phyloP scores from a whole-genome alignment of 2,329 filamentous ascomycete genomes.

The Exophiala dermatitidis region DNA sequence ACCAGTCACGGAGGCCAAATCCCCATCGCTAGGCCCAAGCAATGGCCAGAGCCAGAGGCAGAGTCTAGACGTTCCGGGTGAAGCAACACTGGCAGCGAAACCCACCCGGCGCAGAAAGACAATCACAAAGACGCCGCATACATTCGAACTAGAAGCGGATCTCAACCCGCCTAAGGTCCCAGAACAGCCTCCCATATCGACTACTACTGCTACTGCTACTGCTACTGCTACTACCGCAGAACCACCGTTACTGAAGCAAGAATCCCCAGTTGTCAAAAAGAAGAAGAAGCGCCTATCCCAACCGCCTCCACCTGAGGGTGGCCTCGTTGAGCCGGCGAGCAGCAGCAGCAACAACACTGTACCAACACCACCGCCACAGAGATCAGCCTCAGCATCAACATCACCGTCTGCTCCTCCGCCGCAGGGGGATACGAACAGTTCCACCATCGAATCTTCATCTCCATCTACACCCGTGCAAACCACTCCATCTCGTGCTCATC shows the following conservation, averaged over 20 bases:
- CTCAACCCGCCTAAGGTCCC: slow-evolving; percentile 13
- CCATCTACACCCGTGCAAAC: background rate
- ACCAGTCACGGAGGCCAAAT: slow-evolving; percentile 3
- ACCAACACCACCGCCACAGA: background rate
- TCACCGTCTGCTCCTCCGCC: background rate
- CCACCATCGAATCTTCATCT: background rate
- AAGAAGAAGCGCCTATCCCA: slow-evolving; percentile 22
- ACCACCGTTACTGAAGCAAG: slow-evolving; percentile 2
- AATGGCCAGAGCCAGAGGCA: background rate
- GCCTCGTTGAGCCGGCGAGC: background rate
- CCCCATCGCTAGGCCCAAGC: slow-evolving; percentile 1
- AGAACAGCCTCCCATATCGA: slow-evolving; percentile 8
- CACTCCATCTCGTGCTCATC: background rate
- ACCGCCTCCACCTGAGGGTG: slow-evolving; percentile 3
- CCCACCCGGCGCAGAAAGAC: slow-evolving; percentile 20
- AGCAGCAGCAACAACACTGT: slow-evolving; percentile 1
- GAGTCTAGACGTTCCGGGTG: slow-evolving; percentile 8
- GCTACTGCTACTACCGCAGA: too few relatives aligned
- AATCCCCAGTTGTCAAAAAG: slow-evolving; percentile 9
- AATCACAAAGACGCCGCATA: slow-evolving; percentile 21
- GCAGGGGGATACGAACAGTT: too few relatives aligned
- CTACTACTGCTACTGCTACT: too few relatives aligned
- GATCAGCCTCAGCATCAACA: slow-evolving; percentile 1
- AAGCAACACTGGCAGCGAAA: slow-evolving; percentile 3
- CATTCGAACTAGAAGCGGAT: slow-evolving; percentile 20